These are phyloP conservation scores for Wallacemonas sp. DNA, from an alignment of 208 protist species.

Conservation along the genomic window DNA sequence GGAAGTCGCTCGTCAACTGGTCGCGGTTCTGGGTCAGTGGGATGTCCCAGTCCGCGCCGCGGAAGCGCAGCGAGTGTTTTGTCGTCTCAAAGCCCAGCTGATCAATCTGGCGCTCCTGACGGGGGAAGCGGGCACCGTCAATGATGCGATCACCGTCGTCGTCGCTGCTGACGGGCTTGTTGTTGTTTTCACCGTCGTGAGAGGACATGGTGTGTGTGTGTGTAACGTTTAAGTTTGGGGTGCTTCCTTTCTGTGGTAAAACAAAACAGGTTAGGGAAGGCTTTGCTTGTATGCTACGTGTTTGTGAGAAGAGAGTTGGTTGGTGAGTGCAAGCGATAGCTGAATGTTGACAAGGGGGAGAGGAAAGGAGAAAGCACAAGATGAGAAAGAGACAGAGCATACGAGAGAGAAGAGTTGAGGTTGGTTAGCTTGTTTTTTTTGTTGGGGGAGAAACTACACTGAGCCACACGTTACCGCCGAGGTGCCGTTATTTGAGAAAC, in stretches of 20 bases:
- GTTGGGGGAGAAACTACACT: too few species aligned
- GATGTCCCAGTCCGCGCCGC: slow-evolving; percentile 70
- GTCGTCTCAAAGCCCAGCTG: slow-evolving; percentile 62
- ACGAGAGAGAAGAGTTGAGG: neutral
- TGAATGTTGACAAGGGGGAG: neutral
- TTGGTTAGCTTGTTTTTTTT: slow-evolving; percentile 12
- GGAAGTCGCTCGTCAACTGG: slow-evolving; percentile 54
- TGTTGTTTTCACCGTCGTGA: slow-evolving; percentile 14
- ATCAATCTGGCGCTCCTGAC: slow-evolving; percentile 59
- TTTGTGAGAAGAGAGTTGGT: neutral
- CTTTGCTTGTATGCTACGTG: too few species aligned
- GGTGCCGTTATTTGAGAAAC: too few species aligned
- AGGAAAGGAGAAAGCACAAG: slow-evolving; percentile 11
- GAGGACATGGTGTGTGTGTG: slow-evolving; percentile 8
- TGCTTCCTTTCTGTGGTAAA: too few species aligned
- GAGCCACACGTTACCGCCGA: too few species aligned
- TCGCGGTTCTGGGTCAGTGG: slow-evolving; percentile 52
- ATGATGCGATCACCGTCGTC: slow-evolving; percentile 54
- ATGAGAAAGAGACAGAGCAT: slow-evolving; percentile 16
- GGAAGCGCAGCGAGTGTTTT: slow-evolving; percentile 68
- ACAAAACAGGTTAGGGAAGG: too few species aligned
- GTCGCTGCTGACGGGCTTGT: slow-evolving; percentile 28
- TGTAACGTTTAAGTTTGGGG: neutral
- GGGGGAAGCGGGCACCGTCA: slow-evolving; percentile 63
- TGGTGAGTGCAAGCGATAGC: neutral